Percentiles rank a stretch among this genome's conserved stretches.
Evolutionary conservation across 75 land plant genomes (phyloP).

Genomic region (Cupressus sempervirens): DNA sequence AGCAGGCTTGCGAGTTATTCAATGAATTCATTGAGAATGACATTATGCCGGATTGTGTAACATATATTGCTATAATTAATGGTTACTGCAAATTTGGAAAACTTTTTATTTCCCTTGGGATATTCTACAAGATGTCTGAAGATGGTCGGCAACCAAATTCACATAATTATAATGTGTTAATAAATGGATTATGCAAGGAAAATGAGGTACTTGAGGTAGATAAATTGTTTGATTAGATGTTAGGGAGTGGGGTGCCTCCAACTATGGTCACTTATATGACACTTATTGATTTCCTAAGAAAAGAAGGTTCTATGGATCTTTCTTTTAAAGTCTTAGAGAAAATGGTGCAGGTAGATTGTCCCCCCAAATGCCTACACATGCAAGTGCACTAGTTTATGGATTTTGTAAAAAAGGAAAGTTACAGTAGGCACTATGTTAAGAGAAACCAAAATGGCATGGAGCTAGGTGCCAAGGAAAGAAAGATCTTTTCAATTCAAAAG

Average conservation of each 20-base stretch:
- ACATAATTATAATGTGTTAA: slow-evolving; percentile 38
- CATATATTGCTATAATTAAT: slow-evolving; percentile 64
- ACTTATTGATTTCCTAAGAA: slow-evolving; percentile 42
- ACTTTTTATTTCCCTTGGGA: slow-evolving; percentile 25
- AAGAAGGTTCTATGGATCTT: slow-evolving; percentile 30
- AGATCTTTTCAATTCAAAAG: not conserved
- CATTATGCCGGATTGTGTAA: slow-evolving; percentile 42
- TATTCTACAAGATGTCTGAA: slow-evolving; percentile 38
- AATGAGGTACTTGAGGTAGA: slow-evolving; percentile 32
- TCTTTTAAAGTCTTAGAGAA: slow-evolving; percentile 32
- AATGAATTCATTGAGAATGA: slow-evolving; percentile 35
- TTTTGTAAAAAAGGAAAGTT: slow-evolving; percentile 35
- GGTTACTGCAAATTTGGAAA: slow-evolving; percentile 52
- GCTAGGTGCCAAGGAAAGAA: not conserved
- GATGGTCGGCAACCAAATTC: slow-evolving; percentile 36
- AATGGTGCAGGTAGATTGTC: slow-evolving; percentile 29
- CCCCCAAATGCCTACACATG: slow-evolving; percentile 44
- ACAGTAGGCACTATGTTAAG: slow-evolving; percentile 44
- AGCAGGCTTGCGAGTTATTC: slow-evolving; percentile 34
- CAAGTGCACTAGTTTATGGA: slow-evolving; percentile 42
- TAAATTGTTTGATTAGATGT: slow-evolving; percentile 28
- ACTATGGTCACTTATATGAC: slow-evolving; percentile 36
- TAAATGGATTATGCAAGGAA: slow-evolving; percentile 50
- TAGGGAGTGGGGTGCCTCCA: slow-evolving; percentile 27
- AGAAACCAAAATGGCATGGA: too few relatives aligned